Evolutionary conservation across 345 rosid genomes (phyloP).

Genomic region (Brassica carinata): DNA sequence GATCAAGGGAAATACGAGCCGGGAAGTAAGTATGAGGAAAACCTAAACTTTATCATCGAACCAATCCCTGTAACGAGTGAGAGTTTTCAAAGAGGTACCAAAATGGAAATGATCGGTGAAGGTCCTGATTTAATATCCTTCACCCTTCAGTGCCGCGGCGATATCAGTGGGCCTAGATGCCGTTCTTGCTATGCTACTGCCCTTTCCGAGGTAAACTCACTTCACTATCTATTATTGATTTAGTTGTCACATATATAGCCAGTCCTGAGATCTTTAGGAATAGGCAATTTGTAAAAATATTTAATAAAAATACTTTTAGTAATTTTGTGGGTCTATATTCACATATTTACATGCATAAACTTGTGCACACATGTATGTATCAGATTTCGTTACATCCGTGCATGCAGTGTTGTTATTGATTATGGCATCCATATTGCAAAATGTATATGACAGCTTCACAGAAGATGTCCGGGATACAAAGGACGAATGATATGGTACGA

Average conservation of each 20-base stretch:
- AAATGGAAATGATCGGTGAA: constrained; percentile 19
- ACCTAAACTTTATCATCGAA: background rate
- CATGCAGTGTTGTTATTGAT: background rate
- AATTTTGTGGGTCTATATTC: background rate
- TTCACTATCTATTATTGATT: background rate
- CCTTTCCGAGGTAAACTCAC: constrained; percentile 28
- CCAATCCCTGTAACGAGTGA: constrained; percentile 1
- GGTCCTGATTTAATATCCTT: constrained; percentile 39
- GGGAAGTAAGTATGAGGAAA: constrained; percentile 12
- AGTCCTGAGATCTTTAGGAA: background rate
- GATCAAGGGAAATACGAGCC: constrained; percentile 17
- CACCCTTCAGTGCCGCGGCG: constrained; percentile 57
- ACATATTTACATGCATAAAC: background rate
- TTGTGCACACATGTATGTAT: background rate
- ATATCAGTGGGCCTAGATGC: constrained; percentile 48
- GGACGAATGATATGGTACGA: constrained; percentile 52
- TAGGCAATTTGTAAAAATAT: background rate
- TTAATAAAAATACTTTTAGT: background rate
- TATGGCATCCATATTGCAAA: background rate
- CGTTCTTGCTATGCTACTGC: constrained; percentile 46
- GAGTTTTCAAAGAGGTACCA: background rate
- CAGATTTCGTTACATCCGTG: background rate
- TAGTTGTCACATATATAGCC: background rate
- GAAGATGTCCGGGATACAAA: constrained; percentile 26
- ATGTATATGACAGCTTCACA: constrained; percentile 10